Evolutionary conservation across 169 alveolate species (phyloP), one percentile per base, ranked within the genome.

Genomic region (Plasmodium gaboni): DNA sequence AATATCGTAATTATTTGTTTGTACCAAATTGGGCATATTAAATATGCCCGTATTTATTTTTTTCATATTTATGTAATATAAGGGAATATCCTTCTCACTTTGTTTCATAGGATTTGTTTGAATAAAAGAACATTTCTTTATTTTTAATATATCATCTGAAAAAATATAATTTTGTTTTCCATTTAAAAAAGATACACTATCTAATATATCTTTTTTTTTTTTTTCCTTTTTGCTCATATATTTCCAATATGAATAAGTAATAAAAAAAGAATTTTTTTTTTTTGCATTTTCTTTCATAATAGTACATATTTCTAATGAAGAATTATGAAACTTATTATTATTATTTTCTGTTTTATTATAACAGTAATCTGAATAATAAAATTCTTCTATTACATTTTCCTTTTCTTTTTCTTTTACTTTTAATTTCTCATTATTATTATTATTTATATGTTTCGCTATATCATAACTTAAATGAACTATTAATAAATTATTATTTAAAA

Each of bases 201-300:
- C 51, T 32, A n/a, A 26, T 5, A 32, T 15, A 10, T 38, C 17
- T 5, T 38, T 38, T 38, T 38, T 8, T 65, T 32, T 8, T 65
- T 32, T 65, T 12, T 7, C 51, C 48, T 26, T 15, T 13, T 65
- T 38, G 51, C 42, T 65, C 73, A 65, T 65, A 38, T 65, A 24
- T n/a, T 65, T 73, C 87, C 87, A 73, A 46, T 55, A 73, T 19
- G 57, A 73, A 57, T 55, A 73, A 42, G 87, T 73, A 10, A 73
- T 73, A 51, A 73, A 55, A 17, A 73, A 73, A 9, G n/a, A 55
- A 22, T 57, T 61, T 24, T 57, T 73, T 22, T 9, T 73, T 44
- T 38, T 73, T 44, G 60, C 67, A n/a, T 55, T 46, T 44, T 73
- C 51, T 61, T 57, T 73, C 72, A 73, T 8, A 22, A 57, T 46